Evolutionary conservation across 805 yeast genomes (phyloP).

Genomic region (Blastobotrys parvus): DNA sequence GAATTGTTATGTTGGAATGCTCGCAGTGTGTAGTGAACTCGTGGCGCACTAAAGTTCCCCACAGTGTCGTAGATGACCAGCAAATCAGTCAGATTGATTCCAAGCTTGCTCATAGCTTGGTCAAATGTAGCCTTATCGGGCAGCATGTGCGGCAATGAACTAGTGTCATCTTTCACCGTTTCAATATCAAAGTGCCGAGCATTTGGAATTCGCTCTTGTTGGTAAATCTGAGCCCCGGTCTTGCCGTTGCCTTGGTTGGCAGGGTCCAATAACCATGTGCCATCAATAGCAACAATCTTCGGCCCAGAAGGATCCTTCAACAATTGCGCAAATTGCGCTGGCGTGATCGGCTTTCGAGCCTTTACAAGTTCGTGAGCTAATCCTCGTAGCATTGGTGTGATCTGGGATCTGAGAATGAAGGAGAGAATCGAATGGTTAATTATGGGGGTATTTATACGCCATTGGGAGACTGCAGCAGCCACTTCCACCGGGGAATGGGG

Average conservation of each 20-base stretch:
- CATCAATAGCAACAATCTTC: slow-evolving; percentile 3
- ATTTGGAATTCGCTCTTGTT: slow-evolving; percentile 55
- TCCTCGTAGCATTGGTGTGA: slow-evolving; percentile 1
- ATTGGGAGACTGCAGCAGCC: too few relatives aligned
- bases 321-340: slow-evolving; percentile 1
- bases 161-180: slow-evolving; percentile 46
- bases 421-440: too few relatives aligned
- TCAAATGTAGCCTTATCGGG: slow-evolving; percentile 57
- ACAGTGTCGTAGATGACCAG: slow-evolving; percentile 77
- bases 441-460: too few relatives aligned
- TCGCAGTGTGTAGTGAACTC: slow-evolving; percentile 86
- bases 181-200: slow-evolving; percentile 78
- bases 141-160: slow-evolving; percentile 85
- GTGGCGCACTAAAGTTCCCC: slow-evolving; percentile 81
- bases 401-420: not conserved
- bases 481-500: too few relatives aligned
- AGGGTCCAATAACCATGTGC: slow-evolving; percentile 6
- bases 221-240: slow-evolving; percentile 38
- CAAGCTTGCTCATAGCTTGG: slow-evolving; percentile 29
- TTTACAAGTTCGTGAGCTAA: slow-evolving; percentile 1
- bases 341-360: slow-evolving; percentile 1
- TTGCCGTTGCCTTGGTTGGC: slow-evolving; percentile 30
- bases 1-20: slow-evolving; percentile 71
- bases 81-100: slow-evolving; percentile 37
- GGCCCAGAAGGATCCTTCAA: not conserved